Evolutionary conservation across 352 stramenopile species (phyloP).

Genomic region (Thraustochytrium sp.): DNA sequence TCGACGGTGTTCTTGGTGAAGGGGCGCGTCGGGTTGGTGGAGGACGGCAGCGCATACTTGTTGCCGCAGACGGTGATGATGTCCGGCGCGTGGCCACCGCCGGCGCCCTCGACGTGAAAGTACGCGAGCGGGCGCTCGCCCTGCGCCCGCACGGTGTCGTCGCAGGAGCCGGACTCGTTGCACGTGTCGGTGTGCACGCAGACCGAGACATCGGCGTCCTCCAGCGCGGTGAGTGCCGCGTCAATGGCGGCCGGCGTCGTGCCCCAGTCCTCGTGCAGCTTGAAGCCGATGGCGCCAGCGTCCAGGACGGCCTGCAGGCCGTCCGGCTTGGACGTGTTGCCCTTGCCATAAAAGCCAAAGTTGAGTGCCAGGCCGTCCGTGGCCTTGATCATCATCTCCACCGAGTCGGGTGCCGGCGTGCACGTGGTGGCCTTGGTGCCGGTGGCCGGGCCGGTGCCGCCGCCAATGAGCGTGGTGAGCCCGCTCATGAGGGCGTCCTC

Average conservation of each 20-base stretch:
- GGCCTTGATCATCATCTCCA: conserved; percentile 90
- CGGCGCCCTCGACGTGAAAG: conserved; percentile 88
- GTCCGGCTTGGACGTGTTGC: conserved; percentile 77
- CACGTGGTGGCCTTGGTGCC: conserved; percentile 94
- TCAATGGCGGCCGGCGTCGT: conserved; percentile 92
- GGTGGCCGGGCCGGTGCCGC: conserved; percentile 78
- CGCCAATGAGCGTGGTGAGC: conserved; percentile 83
- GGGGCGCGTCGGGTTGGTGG: conserved; percentile 90
- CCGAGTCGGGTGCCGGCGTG: conserved; percentile 82
- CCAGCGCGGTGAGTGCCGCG: conserved; percentile 77
- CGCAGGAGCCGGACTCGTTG: conserved; percentile 90
- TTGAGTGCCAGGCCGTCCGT: conserved; percentile 87
- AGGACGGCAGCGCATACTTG: conserved; percentile 86
- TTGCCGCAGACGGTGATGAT: conserved; percentile 92
- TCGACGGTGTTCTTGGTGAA: conserved; percentile 96
- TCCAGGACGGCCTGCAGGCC: conserved; percentile 81
- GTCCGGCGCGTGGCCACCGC: conserved; percentile 88
- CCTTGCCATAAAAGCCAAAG: conserved; percentile 94
- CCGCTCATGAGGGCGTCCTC: conserved; percentile 84
- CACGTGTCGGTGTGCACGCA: conserved; percentile 97
- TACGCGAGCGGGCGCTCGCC: conserved; percentile 92
- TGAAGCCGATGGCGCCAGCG: conserved; percentile 84
- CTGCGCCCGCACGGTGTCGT: conserved; percentile 88
- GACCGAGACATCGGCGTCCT: conserved; percentile 84
- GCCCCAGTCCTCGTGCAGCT: conserved; percentile 96